Base-by-base conservation (phyloP, 164 flowering plant genomes). In the Nymphaea colorata region DNA sequence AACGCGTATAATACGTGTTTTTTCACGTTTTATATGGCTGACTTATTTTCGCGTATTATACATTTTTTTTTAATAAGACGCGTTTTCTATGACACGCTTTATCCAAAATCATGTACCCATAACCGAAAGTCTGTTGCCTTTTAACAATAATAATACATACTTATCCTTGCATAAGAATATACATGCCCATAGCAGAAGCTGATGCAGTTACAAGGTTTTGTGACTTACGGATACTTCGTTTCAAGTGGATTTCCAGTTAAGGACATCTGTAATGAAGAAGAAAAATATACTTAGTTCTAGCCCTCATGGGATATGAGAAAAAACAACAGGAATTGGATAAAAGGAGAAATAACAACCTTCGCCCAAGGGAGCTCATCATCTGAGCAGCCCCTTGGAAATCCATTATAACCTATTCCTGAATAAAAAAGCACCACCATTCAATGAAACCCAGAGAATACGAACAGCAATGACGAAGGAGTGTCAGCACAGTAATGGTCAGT, bases 291-390 rank as follows among this genome's bases (percentile, higher is more conserved):
- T 6, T 47, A 12, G 5, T 12, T 6, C 12, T 47, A 47, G 7
- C 12, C 55, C 7, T 47, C 55, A 47, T 47, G 55, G 0, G 55
- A 47, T 7, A 47, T 2, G 55, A 47, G 55, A 12, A 12, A 12
- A 47, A 47, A 47, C 7, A 12, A 47, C 7, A 47, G 11, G 0
- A 47, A 7, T 3, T 47, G 12, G 5, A 7, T 6, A 47, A 47
- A 12, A 6, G 55, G 55, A 47, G 11, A 47, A 4, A 47, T 12
- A 61, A 55, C 36, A 75, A 89, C 98, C 96, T 93, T 93, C 47
- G 96, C 93, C 98, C 98, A 93, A 42, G 98, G 91, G 76, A 93
- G 97, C 76, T 87, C 82, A 76, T 93, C 97, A 83, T 93, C 98
- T 8, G 97, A 84, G 75, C 98, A 93, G 60, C 97, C 97, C 75